Base-by-base conservation (phyloP, 345 rosid genomes). In the Hibiscus tridactylites region DNA sequence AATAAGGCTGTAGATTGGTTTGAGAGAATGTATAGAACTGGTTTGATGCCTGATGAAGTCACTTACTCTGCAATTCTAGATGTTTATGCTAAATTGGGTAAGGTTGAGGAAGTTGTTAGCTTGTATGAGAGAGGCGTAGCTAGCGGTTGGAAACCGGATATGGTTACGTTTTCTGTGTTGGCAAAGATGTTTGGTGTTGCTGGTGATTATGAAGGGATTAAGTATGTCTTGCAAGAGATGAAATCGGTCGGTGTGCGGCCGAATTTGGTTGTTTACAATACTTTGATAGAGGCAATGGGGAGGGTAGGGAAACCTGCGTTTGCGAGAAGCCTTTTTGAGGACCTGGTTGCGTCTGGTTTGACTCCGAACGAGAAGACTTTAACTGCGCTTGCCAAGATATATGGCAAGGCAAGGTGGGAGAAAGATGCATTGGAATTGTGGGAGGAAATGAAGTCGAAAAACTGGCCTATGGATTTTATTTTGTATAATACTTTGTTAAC, bases 21-120 rank as follows among this genome's bases (percentile, higher is more conserved):
- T 77, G 97, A 90, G 84, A 83, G 91, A 66, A 90, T 91, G 97
- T 91, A 91, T 68, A 90, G 75, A 79, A 89, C 97, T 1, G 96
- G 97, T 61, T 71, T 94, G 71, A 94, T 90, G 97, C 98, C 97
- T 70, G 97, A 94, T 84, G 96, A 88, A 74, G 92, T 94, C 39
- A 94, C 97, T 59, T 91, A 90, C 71, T 94, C 95, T 2, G 92
- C 93, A 9, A 79, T 86, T 82, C 79, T 90, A 54, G 97, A 91
- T 76, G 96, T 94, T 71, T 94, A 91, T 80, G 93, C 91, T 3
- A 86, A 87, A 80, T 79, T 86, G 62, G 93, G 96, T 13, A 90
- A 83, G 73, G 92, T 86, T 71, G 91, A 90, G 80, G 96, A 94
- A 77, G 98, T 88, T 17, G 65, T 94, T 72, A 90, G 89, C 78